Base-by-base conservation (phyloP, 176 grass and related monocot species). In the Carex kokanica region DNA sequence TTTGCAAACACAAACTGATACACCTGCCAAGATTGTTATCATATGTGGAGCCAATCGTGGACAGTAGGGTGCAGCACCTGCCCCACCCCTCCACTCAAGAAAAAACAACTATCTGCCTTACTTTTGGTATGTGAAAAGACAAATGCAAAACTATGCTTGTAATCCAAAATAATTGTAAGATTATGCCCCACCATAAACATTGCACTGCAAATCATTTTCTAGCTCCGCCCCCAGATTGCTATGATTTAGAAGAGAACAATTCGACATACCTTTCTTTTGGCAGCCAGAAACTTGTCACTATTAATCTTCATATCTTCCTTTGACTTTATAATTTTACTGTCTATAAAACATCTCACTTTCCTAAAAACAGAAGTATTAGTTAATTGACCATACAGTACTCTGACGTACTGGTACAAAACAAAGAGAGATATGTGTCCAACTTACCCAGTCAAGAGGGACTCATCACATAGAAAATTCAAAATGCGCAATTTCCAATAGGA, bases 391-490 rank as follows among this genome's bases (percentile, higher is more conserved):
- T 75, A 78, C 84, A n/a, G 31, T 6, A 86, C 83, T 66, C 78
- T 69, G 60, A 69, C 8, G 81, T 72, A 79, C 11, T 32, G 78
- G 20, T 21, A 86, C 79, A 83, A 51, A 78, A 81, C 55, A 66
- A 2, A 43, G 3, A 78, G 14, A 87, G 4, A 84, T n/a, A n/a
- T 43, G 18, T 9, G 34, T 56, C 13, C 20, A 84, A 93, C 89
- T 89, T 85, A 95, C 96, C 71, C 88, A 21, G 89, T 93, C 77
- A 73, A 89, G 49, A 98, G 90, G 69, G 84, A 60, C 84, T 88
- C 89, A 67, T 98, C 91, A 80, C 93, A 98, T 2, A 98, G 72
- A 70, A 95, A 88, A 90, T 95, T 98, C 60, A 98, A 77, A 57
- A 98, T 57, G 74, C 43, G 51, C 40, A 95, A 88, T 81, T 98